Evolutionary conservation across 2,329 filamentous ascomycete genomes (phyloP).

Genomic region (Claviceps quebecensis): DNA sequence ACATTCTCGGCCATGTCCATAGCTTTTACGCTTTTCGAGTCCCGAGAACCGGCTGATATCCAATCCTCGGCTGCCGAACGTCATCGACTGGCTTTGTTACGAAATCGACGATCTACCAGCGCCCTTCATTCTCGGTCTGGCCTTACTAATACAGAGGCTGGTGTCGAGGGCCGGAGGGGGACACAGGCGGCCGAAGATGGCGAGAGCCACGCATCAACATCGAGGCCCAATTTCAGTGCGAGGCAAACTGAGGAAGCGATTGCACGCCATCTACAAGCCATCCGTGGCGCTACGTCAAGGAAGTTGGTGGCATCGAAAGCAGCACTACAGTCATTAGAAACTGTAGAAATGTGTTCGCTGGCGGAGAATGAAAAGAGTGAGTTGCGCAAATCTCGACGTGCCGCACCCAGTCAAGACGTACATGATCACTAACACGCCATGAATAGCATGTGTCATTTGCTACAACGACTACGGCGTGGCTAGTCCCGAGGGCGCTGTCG

Average conservation of each 20-base stretch:
- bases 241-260: slow-evolving; percentile 17
- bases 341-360: slow-evolving; percentile 30
- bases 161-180: background rate
- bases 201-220: background rate
- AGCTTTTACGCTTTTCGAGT: background rate
- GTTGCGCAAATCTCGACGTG: slow-evolving; percentile 9
- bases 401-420: background rate
- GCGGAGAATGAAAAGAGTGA: slow-evolving; percentile 33
- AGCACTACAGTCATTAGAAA: slow-evolving; percentile 32
- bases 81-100: slow-evolving; percentile 13
- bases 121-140: slow-evolving; percentile 14
- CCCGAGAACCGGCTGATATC: background rate
- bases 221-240: slow-evolving; percentile 2
- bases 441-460: slow-evolving; percentile 45
- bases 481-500: slow-evolving; percentile 43
- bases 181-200: background rate
- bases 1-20: background rate
- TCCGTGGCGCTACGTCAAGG: slow-evolving; percentile 28
- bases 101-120: slow-evolving; percentile 14
- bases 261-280: slow-evolving; percentile 28
- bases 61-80: slow-evolving; percentile 12
- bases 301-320: slow-evolving; percentile 34
- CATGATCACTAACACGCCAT: background rate
- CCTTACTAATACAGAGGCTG: slow-evolving; percentile 10
- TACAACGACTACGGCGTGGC: slow-evolving; percentile 46